These are phyloP conservation scores for Blastomyces percursus DNA, from an alignment of 2,329 filamentous ascomycete genomes.

Conservation along the genomic window DNA sequence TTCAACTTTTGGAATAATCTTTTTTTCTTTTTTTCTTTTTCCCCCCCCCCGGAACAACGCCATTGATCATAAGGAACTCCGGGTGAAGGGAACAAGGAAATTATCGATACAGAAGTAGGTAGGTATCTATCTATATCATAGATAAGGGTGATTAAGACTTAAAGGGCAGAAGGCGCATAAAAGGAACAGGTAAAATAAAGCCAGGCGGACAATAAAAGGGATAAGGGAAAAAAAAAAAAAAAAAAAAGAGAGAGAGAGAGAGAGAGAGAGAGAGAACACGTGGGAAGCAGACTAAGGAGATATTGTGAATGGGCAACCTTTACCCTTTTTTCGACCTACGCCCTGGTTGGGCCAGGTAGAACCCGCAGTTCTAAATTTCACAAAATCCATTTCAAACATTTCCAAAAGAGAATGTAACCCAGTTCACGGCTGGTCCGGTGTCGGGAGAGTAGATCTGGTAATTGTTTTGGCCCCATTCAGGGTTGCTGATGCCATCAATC, in stretches of 20 bases:
- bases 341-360: too few relatives aligned
- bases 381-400: constrained; percentile 21
- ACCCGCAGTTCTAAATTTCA: neutral
- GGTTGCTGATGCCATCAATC: constrained; percentile 89
- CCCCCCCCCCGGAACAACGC: neutral
- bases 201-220: neutral
- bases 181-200: neutral
- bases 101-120: neutral
- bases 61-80: neutral
- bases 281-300: neutral
- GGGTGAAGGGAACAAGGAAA: neutral
- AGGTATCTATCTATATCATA: neutral
- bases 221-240: neutral
- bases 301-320: neutral
- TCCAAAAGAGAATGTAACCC: constrained; percentile 36
- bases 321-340: neutral
- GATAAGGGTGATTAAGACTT: neutral
- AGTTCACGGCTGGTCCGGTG: constrained; percentile 32
- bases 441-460: constrained; percentile 34
- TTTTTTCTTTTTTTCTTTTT: neutral
- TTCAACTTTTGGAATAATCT: neutral
- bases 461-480: constrained; percentile 61
- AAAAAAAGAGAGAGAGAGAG: too few relatives aligned
- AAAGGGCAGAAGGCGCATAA: neutral
- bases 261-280: too few relatives aligned